Evolutionary conservation across 202 grass and related monocot genomes (phyloP).

Genomic region (Musa balbisiana): DNA sequence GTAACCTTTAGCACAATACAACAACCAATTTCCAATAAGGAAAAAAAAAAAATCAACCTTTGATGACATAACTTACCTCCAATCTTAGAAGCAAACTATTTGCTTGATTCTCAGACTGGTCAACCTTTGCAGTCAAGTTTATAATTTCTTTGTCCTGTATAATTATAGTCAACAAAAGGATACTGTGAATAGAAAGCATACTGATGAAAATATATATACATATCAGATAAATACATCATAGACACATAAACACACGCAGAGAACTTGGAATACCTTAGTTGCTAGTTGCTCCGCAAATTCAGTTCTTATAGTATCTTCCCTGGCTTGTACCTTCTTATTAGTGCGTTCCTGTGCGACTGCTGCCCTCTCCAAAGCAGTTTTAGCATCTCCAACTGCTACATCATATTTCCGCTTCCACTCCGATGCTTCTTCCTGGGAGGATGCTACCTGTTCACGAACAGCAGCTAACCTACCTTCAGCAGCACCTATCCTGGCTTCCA

Average conservation of each 20-base stretch:
- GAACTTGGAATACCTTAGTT: conserved; percentile 46
- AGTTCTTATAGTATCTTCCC: conserved; percentile 71
- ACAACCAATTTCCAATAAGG: not conserved
- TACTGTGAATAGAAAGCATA: too few relatives aligned
- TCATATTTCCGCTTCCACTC: conserved; percentile 98
- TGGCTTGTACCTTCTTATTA: conserved; percentile 90
- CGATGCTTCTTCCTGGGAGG: conserved; percentile 87
- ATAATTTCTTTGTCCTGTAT: conserved; percentile 75
- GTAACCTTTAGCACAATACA: not conserved
- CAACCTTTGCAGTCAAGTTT: conserved; percentile 62
- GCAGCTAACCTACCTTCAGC: conserved; percentile 86
- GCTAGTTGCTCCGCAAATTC: conserved; percentile 67
- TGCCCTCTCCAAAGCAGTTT: conserved; percentile 79
- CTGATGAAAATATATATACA: too few relatives aligned
- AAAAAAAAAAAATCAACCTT: not conserved
- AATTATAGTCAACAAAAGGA: conserved; percentile 7
- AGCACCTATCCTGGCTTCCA: conserved; percentile 74
- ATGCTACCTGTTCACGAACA: conserved; percentile 82
- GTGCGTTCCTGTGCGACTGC: conserved; percentile 88
- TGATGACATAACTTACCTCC: conserved; percentile 38
- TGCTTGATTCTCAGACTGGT: conserved; percentile 62
- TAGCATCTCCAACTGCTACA: conserved; percentile 63
- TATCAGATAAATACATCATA: not conserved
- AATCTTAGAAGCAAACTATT: conserved; percentile 57
- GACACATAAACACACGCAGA: not conserved